Evolutionary conservation across 306 rosid genomes (phyloP), one percentile per base, ranked within the genome.

Genomic region (Quercus suber): DNA sequence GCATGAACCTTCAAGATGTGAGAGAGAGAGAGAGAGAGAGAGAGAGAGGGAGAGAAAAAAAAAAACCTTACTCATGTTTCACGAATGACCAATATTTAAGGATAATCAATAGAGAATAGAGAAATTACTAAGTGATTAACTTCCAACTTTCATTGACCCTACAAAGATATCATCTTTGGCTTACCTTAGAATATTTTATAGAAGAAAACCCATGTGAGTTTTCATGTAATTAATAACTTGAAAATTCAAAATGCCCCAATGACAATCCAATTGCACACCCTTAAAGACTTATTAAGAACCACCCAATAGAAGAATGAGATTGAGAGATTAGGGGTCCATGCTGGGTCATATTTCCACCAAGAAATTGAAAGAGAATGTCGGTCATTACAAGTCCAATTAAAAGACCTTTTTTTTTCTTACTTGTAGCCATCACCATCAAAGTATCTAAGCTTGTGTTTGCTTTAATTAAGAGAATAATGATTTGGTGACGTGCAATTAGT

Each of bases 1-100:
- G 73, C 87, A 57, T 84, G 87, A 80, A 80, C 79, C 84, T 84
- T 45, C 73, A 53, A 49, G 75, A 49, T 49, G 53, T 0, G 53
- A 0, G 53, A 10, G 53, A 10, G 17, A 10, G 53, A 9, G 52
- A 8, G 15, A 45, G 15, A 45, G 52, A 45, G 53, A 41, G 49
- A 41, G 7, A 37, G 43, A 5, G 8, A 5, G 6, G 0, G 27
- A 1, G 27, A 0, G 27, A 1, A 1, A 1, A 21, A 21, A 15
- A 11, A 15, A 2, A 49, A 49, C 17, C 53, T 5, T 49, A 12
- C 15, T 49, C 5, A 12, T 49, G 53, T 49, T 49, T 49, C 53
- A 49, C 15, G 53, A 49, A 49, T 49, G 53, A 49, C 53, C 15
- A 10, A 49, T 49, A 13, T 49, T 49, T 12, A 49, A 49, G 53